Evolutionary conservation across 2,329 filamentous ascomycete species (phyloP).

Genomic region (Beauveria pseudobassiana): DNA sequence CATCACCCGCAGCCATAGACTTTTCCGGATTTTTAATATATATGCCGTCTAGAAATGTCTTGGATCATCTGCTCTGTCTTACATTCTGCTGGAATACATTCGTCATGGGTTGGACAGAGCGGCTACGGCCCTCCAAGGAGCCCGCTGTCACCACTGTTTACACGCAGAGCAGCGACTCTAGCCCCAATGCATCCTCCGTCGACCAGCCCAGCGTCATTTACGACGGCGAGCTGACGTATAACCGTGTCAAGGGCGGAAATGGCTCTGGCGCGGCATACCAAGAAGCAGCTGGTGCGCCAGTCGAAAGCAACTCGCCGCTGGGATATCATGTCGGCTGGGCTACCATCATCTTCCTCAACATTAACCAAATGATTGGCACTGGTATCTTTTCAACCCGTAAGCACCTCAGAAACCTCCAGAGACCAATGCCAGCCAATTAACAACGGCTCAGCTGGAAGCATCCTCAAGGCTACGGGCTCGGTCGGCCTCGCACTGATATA

Average conservation of each 20-base stretch:
- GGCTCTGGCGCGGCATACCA: constrained; percentile 45
- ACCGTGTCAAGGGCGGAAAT: constrained; percentile 39
- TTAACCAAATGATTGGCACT: constrained; percentile 57
- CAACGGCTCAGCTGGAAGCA: constrained; percentile 39
- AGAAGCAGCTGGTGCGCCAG: constrained; percentile 54
- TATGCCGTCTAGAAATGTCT: neutral
- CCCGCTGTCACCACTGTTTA: neutral
- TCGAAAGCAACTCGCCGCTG: constrained; percentile 50
- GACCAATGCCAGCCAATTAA: neutral
- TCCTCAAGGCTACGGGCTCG: constrained; percentile 53
- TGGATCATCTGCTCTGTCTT: neutral
- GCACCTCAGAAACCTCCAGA: constrained; percentile 15
- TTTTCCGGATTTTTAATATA: neutral
- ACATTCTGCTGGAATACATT: neutral
- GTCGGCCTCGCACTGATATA: constrained; percentile 56
- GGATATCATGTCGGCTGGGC: constrained; percentile 50
- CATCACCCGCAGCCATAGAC: neutral
- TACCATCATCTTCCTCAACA: constrained; percentile 52
- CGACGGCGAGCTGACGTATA: constrained; percentile 35
- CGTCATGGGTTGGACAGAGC: neutral
- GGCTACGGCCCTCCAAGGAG: constrained; percentile 1
- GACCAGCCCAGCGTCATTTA: constrained; percentile 17
- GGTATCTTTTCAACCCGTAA: constrained; percentile 58
- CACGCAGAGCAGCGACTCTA: neutral
- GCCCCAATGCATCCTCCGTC: neutral